A percentile compares a stretch with the other conserved stretches of the same genome.
These are phyloP conservation scores for Tanacetum coccineum DNA, from an alignment of 129 eudicot species.

Conservation along the genomic window DNA sequence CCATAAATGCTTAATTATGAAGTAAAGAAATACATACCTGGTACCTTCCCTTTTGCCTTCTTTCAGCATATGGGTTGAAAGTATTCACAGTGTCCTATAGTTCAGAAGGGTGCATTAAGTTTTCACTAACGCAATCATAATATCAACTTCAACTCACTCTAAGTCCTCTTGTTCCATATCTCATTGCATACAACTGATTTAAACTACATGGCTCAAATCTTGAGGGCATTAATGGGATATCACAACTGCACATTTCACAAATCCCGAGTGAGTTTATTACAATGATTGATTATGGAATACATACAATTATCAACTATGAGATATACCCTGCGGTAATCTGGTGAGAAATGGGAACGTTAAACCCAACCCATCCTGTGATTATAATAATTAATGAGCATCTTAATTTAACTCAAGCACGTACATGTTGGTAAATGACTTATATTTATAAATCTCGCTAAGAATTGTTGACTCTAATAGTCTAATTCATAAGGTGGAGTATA, in stretches of 20 bases:
- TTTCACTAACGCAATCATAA: no score
- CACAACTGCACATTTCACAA: conserved; percentile 58
- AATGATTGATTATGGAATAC: no score
- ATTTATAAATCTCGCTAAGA: no score
- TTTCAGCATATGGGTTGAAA: conserved; percentile 58
- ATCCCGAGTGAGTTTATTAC: neutral
- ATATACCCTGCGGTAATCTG: conserved; percentile 8
- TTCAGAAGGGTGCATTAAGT: neutral
- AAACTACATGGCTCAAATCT: conserved; percentile 94
- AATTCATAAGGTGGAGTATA: no score
- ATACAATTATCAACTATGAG: neutral
- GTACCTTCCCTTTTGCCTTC: conserved; percentile 77
- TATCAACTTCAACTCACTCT: conserved; percentile 63
- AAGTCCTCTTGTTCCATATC: conserved; percentile 88
- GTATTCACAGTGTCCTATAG: conserved; percentile 71
- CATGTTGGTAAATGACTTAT: no score
- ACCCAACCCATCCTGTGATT: no score
- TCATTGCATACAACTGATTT: conserved; percentile 91
- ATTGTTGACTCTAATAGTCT: no score
- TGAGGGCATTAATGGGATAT: conserved; percentile 84
- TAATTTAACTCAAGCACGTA: no score
- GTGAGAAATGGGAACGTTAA: no score
- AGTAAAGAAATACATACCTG: conserved; percentile 53
- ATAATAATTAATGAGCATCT: no score
- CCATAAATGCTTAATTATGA: neutral